These are phyloP conservation scores for Lenzites betulinus DNA, from an alignment of 768 basidiomycete species.

Conservation along the genomic window DNA sequence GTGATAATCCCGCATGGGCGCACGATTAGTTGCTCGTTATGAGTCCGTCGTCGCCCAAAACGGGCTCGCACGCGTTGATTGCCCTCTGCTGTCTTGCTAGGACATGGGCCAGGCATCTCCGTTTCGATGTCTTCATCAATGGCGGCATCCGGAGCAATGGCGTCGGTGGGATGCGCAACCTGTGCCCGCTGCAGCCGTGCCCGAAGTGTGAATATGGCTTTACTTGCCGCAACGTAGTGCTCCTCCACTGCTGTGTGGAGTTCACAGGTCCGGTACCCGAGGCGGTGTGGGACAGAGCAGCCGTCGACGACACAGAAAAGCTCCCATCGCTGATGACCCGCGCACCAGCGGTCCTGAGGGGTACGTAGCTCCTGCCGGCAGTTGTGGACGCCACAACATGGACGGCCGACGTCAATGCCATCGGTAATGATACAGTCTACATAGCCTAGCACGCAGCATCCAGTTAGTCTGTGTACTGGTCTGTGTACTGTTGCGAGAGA, in stretches of 20 bases:
- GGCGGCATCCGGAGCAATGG: not conserved
- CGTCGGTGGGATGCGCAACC: not conserved
- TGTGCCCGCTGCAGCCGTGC: not conserved
- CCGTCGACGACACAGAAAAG: not conserved
- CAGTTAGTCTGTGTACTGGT: too few relatives aligned
- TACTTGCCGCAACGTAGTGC: not conserved
- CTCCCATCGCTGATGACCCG: not conserved
- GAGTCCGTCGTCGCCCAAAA: constrained; percentile 29
- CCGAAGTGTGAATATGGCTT: not conserved
- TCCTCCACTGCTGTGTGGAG: constrained; percentile 1
- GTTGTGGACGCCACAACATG: constrained; percentile 26
- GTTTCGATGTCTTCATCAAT: not conserved
- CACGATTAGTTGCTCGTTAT: constrained; percentile 34
- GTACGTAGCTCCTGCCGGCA: constrained; percentile 18
- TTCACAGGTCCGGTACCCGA: not conserved
- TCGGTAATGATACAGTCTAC: constrained; percentile 25
- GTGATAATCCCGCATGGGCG: constrained; percentile 24
- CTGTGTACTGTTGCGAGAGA: too few relatives aligned
- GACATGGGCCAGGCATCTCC: not conserved
- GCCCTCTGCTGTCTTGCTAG: not conserved
- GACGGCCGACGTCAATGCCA: constrained; percentile 32
- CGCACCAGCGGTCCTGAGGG: constrained; percentile 21
- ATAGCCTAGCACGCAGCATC: not conserved
- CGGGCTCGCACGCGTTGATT: not conserved
- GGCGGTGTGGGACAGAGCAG: constrained; percentile 7